A percentile compares a stretch with the other conserved stretches of the same genome.
phyloP scores from a whole-genome alignment of 306 rosid species.

The Adenanthera pavonina region DNA sequence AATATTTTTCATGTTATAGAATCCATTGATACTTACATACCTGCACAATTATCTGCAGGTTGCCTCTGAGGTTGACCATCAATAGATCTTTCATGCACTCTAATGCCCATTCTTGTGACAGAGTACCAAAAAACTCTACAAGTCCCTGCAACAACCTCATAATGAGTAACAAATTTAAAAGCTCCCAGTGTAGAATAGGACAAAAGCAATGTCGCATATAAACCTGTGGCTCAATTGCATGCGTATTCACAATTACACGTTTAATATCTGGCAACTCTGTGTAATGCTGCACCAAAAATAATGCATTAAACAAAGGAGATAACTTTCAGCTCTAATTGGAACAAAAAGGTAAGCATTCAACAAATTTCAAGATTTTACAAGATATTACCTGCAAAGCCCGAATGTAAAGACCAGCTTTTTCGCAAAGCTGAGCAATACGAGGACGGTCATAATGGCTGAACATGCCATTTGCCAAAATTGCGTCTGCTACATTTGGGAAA shows the following conservation, averaged over 20 bases:
- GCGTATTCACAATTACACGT: conserved; percentile 96
- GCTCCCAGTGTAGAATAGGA: conserved; percentile 12
- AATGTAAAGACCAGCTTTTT: conserved; percentile 94
- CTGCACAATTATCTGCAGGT: conserved; percentile 98
- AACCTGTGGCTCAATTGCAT: conserved; percentile 99
- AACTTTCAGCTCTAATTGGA: conserved; percentile 26
- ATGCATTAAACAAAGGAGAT: conserved; percentile 31
- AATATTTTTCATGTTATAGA: conserved; percentile 20
- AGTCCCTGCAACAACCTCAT: conserved; percentile 68
- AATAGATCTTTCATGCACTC: conserved; percentile 99
- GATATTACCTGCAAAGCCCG: conserved; percentile 91
- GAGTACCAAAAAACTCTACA: conserved; percentile 95
- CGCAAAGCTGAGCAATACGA: conserved; percentile 96
- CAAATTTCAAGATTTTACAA: conserved; percentile 35
- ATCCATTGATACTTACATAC: conserved; percentile 46
- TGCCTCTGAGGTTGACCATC: conserved; percentile 93
- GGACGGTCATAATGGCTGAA: conserved; percentile 99
- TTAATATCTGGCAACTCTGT: conserved; percentile 95
- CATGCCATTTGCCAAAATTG: conserved; percentile 99
- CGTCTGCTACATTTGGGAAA: conserved; percentile 98
- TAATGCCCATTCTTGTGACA: conserved; percentile 94
- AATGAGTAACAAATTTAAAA: conserved; percentile 38
- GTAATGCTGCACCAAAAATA: conserved; percentile 83
- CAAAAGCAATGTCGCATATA: conserved; percentile 38
- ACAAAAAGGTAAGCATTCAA: conserved; percentile 15